Percentiles rank a stretch among this genome's conserved stretches.
These are phyloP conservation scores for Phytophthora megakarya DNA, from an alignment of 352 stramenopile species.

Conservation along the genomic window DNA sequence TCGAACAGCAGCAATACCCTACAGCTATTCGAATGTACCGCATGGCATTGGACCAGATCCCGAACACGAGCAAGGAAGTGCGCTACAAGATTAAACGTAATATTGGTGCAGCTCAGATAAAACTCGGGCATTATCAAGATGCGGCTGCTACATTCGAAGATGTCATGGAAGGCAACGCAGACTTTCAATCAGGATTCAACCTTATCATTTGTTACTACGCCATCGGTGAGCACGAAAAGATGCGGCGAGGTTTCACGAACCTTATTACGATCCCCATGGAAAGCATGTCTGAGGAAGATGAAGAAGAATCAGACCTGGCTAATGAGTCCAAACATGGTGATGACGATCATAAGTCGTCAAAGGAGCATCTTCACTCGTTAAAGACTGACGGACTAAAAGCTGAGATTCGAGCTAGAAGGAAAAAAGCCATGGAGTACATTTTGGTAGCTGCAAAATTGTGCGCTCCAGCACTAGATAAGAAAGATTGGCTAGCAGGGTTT, in stretches of 20 bases:
- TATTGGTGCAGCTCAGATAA: conserved; percentile 95
- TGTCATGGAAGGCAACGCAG: conserved; percentile 92
- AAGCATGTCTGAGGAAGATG: conserved; percentile 79
- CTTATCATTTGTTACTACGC: conserved; percentile 97
- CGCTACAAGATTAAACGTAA: conserved; percentile 97
- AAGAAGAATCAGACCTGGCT: conserved; percentile 71
- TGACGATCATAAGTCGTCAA: conserved; percentile 43
- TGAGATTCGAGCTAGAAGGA: conserved; percentile 73
- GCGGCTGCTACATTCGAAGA: conserved; percentile 95
- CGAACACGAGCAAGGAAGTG: conserved; percentile 93
- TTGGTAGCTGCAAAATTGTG: conserved; percentile 94
- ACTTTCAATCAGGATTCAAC: conserved; percentile 97
- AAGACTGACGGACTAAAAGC: conserved; percentile 76
- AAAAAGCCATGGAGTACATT: conserved; percentile 91
- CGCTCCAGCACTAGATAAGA: conserved; percentile 91
- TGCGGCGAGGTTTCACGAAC: conserved; percentile 92
- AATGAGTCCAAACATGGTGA: conserved; percentile 60
- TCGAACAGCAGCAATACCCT: conserved; percentile 92
- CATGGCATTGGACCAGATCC: conserved; percentile 97
- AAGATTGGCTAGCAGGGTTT: conserved; percentile 92
- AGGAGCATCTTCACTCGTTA: conserved; percentile 63
- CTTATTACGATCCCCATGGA: conserved; percentile 93
- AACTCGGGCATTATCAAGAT: conserved; percentile 94
- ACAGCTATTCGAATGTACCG: conserved; percentile 97
- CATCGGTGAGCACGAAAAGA: conserved; percentile 94